Conservation (phyloP, 768 basidiomycete genomes). For the Megacollybia marginata region DNA sequence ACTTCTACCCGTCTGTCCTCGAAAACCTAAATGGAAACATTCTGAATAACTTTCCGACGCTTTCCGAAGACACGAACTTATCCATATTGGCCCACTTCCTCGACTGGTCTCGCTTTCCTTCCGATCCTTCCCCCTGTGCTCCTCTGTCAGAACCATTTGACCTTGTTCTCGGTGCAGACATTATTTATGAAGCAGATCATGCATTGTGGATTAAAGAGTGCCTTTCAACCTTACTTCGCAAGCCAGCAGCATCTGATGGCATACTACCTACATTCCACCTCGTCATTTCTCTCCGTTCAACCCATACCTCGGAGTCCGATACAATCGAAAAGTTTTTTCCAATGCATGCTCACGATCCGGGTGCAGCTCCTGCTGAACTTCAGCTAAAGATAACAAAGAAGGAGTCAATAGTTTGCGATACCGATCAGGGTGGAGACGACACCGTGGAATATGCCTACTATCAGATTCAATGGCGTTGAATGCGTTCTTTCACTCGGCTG, state of each 20-base stretch:
- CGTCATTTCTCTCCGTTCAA: slow-evolving; percentile 67
- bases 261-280: slow-evolving; percentile 49
- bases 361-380: slow-evolving; percentile 1
- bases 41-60: slow-evolving; percentile 39
- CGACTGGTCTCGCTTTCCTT: slow-evolving; percentile 51
- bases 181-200: slow-evolving; percentile 70
- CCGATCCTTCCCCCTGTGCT: slow-evolving; percentile 2
- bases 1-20: slow-evolving; percentile 71
- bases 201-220: slow-evolving; percentile 64
- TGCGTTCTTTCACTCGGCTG: too few species aligned
- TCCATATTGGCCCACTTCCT: slow-evolving; percentile 25
- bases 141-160: slow-evolving; percentile 46
- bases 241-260: slow-evolving; percentile 11
- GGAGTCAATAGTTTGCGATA: slow-evolving; percentile 50
- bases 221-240: slow-evolving; percentile 40
- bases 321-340: slow-evolving; percentile 53
- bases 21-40: slow-evolving; percentile 63
- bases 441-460: slow-evolving; percentile 69
- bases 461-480: slow-evolving; percentile 54
- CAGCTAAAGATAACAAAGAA: slow-evolving; percentile 45
- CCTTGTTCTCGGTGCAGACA: slow-evolving; percentile 73
- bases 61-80: neutral
- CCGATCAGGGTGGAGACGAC: slow-evolving; percentile 28
- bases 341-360: slow-evolving; percentile 5
- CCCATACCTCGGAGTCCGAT: slow-evolving; percentile 51